Percentiles rank a stretch among this genome's conserved stretches.
Evolutionary conservation across 139 green algal genomes (phyloP).

Genomic region (Chlamydomonas schloesseri): DNA sequence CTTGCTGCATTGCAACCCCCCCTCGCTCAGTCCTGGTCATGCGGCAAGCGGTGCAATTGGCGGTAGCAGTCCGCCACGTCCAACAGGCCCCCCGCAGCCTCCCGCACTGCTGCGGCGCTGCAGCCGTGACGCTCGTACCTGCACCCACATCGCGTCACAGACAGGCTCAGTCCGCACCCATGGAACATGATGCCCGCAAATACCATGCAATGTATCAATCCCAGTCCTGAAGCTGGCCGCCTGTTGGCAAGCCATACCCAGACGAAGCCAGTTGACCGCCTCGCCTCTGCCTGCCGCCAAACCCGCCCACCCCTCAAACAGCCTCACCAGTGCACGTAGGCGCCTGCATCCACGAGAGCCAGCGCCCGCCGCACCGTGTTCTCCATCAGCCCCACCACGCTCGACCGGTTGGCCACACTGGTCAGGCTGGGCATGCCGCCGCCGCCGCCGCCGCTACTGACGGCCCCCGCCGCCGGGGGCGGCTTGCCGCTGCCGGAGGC

Average conservation of each 20-base stretch:
- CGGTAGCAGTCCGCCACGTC: slow-evolving; percentile 52
- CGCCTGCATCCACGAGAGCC: slow-evolving; percentile 29
- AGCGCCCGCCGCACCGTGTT: slow-evolving; percentile 32
- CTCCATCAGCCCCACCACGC: slow-evolving; percentile 43
- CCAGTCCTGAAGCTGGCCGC: too few species aligned
- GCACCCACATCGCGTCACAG: neutral
- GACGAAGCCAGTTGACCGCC: too few species aligned
- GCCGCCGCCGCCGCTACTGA: neutral
- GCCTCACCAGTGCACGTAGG: slow-evolving; percentile 56
- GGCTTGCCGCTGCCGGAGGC: too few species aligned
- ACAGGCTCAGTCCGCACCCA: neutral
- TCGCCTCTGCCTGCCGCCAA: too few species aligned
- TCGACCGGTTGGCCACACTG: slow-evolving; percentile 36
- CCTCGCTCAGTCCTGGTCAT: too few species aligned
- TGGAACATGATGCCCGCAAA: too few species aligned
- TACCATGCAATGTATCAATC: too few species aligned
- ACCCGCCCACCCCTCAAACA: too few species aligned
- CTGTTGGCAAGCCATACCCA: neutral
- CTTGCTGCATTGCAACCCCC: too few species aligned
- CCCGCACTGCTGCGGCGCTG: slow-evolving; percentile 21
- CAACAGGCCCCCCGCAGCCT: slow-evolving; percentile 14
- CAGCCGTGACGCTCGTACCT: slow-evolving; percentile 51
- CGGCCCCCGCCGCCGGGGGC: too few species aligned
- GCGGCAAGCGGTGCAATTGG: slow-evolving; percentile 20
- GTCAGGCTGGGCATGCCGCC: slow-evolving; percentile 22